A percentile compares a stretch with the other conserved stretches of the same genome.
Evolutionary conservation across 176 grass and related monocot species (phyloP).

Genomic region (Musa itinerans): DNA sequence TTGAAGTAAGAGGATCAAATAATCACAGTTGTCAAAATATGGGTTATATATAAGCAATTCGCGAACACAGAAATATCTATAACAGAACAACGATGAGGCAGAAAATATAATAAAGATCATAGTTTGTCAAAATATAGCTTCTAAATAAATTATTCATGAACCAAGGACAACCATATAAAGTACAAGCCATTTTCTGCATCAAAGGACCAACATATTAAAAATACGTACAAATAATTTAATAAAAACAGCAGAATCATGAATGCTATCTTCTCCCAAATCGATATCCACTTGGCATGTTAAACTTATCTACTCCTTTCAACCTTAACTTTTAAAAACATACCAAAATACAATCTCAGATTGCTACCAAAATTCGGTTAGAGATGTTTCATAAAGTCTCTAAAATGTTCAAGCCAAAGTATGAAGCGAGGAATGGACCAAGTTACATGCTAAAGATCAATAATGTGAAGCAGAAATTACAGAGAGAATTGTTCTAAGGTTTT

Average conservation of each 20-base stretch:
- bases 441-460: neutral
- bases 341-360: no score
- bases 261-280: no score
- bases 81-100: neutral
- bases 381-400: no score
- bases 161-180: neutral
- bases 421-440: no score
- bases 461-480: neutral
- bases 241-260: no score
- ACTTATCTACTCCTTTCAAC: no score
- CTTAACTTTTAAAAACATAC: no score
- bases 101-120: neutral
- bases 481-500: neutral
- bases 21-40: neutral
- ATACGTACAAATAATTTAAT: neutral
- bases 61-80: neutral
- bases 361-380: no score
- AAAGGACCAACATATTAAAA: neutral
- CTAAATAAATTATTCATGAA: neutral
- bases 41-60: neutral
- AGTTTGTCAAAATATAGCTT: neutral
- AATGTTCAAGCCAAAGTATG: no score
- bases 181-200: neutral
- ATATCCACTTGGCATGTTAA: no score
- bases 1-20: neutral